Evolutionary conservation across 1,284 basidiomycete species (phyloP).

Genomic region (Fistulina hepatica): DNA sequence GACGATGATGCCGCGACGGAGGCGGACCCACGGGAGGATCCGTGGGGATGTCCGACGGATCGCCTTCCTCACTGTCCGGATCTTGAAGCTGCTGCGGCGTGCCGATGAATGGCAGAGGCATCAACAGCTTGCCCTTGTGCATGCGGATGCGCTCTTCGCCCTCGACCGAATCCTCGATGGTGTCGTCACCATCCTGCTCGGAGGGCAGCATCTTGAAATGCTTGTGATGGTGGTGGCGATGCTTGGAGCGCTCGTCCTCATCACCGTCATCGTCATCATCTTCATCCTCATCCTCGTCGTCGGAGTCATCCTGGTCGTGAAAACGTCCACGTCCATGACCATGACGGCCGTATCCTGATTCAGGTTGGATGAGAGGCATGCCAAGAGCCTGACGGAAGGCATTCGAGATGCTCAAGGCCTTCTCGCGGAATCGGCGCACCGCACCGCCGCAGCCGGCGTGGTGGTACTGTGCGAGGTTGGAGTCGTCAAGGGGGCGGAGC

Average conservation of each 20-base stretch:
- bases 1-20: slow-evolving; percentile 15
- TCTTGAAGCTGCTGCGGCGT: slow-evolving; percentile 19
- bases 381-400: slow-evolving; percentile 40
- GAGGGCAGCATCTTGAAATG: no score
- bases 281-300: no score
- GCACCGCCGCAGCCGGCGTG: slow-evolving; percentile 13
- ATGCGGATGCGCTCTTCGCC: slow-evolving; percentile 1
- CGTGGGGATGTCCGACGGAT: slow-evolving; percentile 14
- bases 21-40: slow-evolving; percentile 11
- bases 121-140: slow-evolving; percentile 18
- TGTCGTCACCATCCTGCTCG: no score
- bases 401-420: slow-evolving; percentile 36
- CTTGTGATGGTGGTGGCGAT: no score
- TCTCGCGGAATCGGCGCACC: slow-evolving; percentile 26
- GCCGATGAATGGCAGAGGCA: slow-evolving; percentile 26
- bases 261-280: no score
- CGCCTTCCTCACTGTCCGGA: slow-evolving; percentile 16
- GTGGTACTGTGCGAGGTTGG: neutral
- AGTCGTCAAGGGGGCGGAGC: slow-evolving; percentile 2
- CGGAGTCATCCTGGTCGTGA: no score
- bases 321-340: neutral
- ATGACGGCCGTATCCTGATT: neutral
- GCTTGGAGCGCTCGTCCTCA: no score
- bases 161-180: no score
- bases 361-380: slow-evolving; percentile 28